Conservation (phyloP, 805 yeast species). For the Candida silvatica region DNA sequence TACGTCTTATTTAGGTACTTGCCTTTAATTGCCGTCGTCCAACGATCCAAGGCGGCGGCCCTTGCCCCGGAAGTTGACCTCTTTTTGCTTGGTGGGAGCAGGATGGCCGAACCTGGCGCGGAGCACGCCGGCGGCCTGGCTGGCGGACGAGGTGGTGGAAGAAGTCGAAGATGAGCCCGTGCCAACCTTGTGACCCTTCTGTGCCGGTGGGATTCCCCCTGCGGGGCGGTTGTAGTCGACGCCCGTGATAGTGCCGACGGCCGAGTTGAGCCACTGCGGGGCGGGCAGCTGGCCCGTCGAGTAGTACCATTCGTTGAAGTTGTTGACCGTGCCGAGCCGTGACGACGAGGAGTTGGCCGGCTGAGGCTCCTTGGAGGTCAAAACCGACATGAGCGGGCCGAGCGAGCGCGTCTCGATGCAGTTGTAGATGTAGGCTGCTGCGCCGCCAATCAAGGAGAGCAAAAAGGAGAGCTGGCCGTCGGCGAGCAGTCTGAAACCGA, state of each 20-base stretch:
- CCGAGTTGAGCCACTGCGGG: constrained; percentile 34
- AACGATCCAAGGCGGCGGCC: background rate
- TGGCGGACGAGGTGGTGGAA: too few species aligned
- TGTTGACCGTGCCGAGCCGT: constrained; percentile 23
- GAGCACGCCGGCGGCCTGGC: too few species aligned
- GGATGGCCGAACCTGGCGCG: constrained; percentile 4
- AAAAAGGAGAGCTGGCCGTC: constrained; percentile 33
- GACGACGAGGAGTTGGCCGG: constrained; percentile 10
- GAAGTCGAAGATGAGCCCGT: too few species aligned
- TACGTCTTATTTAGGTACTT: too few species aligned
- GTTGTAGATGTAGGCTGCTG: constrained; percentile 50
- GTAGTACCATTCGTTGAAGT: constrained; percentile 27
- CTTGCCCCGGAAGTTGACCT: background rate
- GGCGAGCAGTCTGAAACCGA: constrained; percentile 35
- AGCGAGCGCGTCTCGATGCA: constrained; percentile 52
- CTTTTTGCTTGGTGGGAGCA: background rate
- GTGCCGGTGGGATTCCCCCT: too few species aligned
- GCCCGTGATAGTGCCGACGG: constrained; percentile 23
- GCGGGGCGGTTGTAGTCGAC: constrained; percentile 22
- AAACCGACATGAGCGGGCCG: constrained; percentile 32
- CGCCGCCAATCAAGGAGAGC: constrained; percentile 40
- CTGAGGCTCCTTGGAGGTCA: constrained; percentile 22
- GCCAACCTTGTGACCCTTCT: too few species aligned
- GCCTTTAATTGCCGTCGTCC: too few species aligned
- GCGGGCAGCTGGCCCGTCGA: constrained; percentile 50